Conservation (phyloP, 2,329 filamentous ascomycete genomes). For the Phialemoniopsis sp. region DNA sequence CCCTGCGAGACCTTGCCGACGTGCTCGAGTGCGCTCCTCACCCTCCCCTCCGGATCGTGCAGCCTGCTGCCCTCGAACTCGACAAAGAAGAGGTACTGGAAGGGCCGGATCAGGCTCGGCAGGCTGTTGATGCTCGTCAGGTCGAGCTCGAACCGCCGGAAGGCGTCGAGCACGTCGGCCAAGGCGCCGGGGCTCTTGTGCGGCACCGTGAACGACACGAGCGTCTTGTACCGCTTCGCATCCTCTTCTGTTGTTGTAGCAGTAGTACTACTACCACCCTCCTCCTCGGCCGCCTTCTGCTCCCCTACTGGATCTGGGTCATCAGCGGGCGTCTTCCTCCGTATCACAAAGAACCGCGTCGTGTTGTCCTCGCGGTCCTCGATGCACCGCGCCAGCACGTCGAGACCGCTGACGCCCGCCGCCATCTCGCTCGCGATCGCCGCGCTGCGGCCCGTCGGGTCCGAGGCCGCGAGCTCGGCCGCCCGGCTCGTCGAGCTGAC, state of each 20-base stretch:
- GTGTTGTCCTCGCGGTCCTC: slow-evolving; percentile 73
- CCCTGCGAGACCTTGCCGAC: slow-evolving; percentile 54
- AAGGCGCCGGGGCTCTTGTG: slow-evolving; percentile 77
- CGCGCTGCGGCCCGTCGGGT: slow-evolving; percentile 56
- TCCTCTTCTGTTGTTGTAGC: not conserved
- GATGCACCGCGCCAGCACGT: slow-evolving; percentile 65
- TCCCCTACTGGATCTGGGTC: not conserved
- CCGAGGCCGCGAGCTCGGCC: slow-evolving; percentile 68
- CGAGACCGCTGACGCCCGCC: slow-evolving; percentile 61
- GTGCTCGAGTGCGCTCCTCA: slow-evolving; percentile 56
- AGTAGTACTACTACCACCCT: not conserved
- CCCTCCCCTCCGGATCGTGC: slow-evolving; percentile 48
- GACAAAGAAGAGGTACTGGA: slow-evolving; percentile 94
- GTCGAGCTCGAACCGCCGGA: slow-evolving; percentile 69
- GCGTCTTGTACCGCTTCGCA: slow-evolving; percentile 55
- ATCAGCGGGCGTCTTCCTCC: slow-evolving; percentile 14
- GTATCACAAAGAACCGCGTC: slow-evolving; percentile 73
- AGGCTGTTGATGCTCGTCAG: slow-evolving; percentile 87
- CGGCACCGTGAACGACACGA: slow-evolving; percentile 79
- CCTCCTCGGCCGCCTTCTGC: not conserved
- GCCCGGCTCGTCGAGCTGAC: slow-evolving; percentile 82
- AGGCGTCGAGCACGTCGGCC: slow-evolving; percentile 75
- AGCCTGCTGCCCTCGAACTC: slow-evolving; percentile 70
- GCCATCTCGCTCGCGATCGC: slow-evolving; percentile 78
- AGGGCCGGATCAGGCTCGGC: slow-evolving; percentile 69